A percentile compares a stretch with the other conserved stretches of the same genome.
phyloP scores from a whole-genome alignment of 176 grass and related monocot species.

The Poa annua region DNA sequence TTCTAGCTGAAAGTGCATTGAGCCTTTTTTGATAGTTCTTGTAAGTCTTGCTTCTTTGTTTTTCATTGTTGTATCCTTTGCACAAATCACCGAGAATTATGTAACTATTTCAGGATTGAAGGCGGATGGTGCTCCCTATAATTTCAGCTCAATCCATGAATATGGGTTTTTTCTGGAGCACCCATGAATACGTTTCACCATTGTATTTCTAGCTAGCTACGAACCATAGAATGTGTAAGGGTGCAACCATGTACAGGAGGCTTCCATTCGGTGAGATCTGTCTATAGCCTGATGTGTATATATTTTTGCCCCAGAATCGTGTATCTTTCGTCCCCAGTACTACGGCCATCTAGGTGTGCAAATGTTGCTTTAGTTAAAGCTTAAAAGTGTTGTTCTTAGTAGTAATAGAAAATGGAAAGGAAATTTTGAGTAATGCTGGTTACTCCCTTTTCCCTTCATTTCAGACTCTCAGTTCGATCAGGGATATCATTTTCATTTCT shows the following conservation, averaged over 20 bases:
- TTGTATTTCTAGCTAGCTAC: conserved; percentile 45
- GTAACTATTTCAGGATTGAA: conserved; percentile 58
- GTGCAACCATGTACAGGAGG: conserved; percentile 46
- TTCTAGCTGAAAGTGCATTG: conserved; percentile 52
- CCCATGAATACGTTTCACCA: conserved; percentile 26
- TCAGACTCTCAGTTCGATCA: conserved; percentile 32
- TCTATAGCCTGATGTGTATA: conserved; percentile 51
- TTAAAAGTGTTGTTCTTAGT: conserved; percentile 20
- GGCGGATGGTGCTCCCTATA: conserved; percentile 38
- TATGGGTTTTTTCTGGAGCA: conserved; percentile 22
- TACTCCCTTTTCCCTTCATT: conserved; percentile 42
- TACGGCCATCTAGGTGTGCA: conserved; percentile 5
- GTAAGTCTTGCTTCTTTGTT: conserved; percentile 51
- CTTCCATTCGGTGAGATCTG: conserved; percentile 46
- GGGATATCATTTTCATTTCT: conserved; percentile 23
- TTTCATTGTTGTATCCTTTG: not conserved
- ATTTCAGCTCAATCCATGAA: conserved; percentile 28
- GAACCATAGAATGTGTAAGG: conserved; percentile 36
- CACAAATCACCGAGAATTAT: conserved; percentile 27
- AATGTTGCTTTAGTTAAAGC: conserved; percentile 39
- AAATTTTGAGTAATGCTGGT: conserved; percentile 51
- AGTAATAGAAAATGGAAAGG: conserved; percentile 47
- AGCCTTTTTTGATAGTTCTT: conserved; percentile 51
- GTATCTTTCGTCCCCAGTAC: conserved; percentile 28
- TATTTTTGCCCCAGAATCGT: conserved; percentile 48